Evolutionary conservation across 2,329 filamentous ascomycete genomes (phyloP), one percentile per base, ranked within the genome.

Genomic region (Colletotrichum scovillei): DNA sequence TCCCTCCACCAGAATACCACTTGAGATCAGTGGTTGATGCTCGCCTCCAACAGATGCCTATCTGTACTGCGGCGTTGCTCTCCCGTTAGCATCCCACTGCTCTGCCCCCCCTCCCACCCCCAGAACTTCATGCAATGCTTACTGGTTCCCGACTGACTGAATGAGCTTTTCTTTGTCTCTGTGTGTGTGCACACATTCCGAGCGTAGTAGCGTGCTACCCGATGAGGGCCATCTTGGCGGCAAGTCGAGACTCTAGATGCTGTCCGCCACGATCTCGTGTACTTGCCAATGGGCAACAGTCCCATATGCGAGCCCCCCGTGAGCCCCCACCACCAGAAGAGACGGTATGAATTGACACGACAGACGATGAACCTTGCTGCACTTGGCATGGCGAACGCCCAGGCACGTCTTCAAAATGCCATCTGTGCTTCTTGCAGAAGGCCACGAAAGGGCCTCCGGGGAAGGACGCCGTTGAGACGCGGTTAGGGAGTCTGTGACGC

Each of bases 1-100:
- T 26, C 28, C n/a, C 55, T 30, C 55, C 55, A 57, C 55, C 49
- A 55, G 22, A n/a, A 49, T 46, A n/a, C 24, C 24, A 49, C 42
- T 56, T 58, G 42, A 56, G 63, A 32, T 59, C 63, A 67, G 46
- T 60, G 6, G 14, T 55, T 71, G 56, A 24, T 42, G 63, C 28
- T 26, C 52, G 35, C 12, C 42, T 32, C 52, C 65, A 60, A 56
- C 63, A 52, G 35, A 53, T 30, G 19, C 24, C 32, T 35, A 59
- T 35, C 38, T 52, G 38, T 69, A 59, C 38, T 68, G 65, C 58
- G 53, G 30, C 52, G 58, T 69, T 63, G 58, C 58, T 63, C 59
- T 59, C 58, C 69, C 69, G 65, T 46, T 63, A 58, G 42, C 7
- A 19, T 46, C 42, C 42, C 42, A 19, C 14, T 46, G 16, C 42